Evolutionary conservation across 192 early-diverging fungal genomes (phyloP).

Genomic region (Martensiomyces pterosporus): DNA sequence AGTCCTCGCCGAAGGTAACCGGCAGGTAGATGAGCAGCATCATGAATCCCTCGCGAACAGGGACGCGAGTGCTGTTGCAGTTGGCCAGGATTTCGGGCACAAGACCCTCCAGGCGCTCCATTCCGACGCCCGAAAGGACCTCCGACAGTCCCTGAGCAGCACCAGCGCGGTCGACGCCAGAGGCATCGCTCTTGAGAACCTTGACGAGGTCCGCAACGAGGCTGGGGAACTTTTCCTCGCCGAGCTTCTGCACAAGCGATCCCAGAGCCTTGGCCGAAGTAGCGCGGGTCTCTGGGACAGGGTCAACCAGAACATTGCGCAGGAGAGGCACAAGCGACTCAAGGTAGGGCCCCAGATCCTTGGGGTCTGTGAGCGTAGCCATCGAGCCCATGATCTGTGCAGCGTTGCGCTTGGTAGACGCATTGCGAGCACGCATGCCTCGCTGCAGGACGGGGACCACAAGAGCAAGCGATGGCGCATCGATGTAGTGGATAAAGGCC

Average conservation of each 20-base stretch:
- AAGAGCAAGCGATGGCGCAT: conserved; percentile 91
- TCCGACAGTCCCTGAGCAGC: conserved; percentile 97
- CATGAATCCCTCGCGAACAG: conserved; percentile 96
- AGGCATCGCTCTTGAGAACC: conserved; percentile 85
- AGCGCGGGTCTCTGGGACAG: conserved; percentile 93
- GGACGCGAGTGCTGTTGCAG: conserved; percentile 61
- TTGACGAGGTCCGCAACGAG: conserved; percentile 81
- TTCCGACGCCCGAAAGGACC: conserved; percentile 83
- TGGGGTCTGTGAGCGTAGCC: conserved; percentile 88
- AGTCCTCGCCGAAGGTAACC: conserved; percentile 87
- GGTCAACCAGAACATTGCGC: conserved; percentile 89
- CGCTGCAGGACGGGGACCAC: conserved; percentile 93
- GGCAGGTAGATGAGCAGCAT: conserved; percentile 94
- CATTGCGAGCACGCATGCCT: conserved; percentile 82
- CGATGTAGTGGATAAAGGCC: conserved; percentile 97
- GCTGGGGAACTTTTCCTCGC: conserved; percentile 89
- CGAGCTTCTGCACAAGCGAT: conserved; percentile 84
- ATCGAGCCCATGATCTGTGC: conserved; percentile 99
- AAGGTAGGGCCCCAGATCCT: conserved; percentile 91
- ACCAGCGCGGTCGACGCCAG: conserved; percentile 90
- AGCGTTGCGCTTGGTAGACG: conserved; percentile 89
- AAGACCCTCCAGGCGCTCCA: conserved; percentile 78
- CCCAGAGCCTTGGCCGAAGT: conserved; percentile 92
- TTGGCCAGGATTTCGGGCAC: conserved; percentile 88
- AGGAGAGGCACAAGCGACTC: conserved; percentile 76